Evolutionary conservation across 1,139 yeast genomes (phyloP).

Genomic region (Debaryomycetaceae sp.): DNA sequence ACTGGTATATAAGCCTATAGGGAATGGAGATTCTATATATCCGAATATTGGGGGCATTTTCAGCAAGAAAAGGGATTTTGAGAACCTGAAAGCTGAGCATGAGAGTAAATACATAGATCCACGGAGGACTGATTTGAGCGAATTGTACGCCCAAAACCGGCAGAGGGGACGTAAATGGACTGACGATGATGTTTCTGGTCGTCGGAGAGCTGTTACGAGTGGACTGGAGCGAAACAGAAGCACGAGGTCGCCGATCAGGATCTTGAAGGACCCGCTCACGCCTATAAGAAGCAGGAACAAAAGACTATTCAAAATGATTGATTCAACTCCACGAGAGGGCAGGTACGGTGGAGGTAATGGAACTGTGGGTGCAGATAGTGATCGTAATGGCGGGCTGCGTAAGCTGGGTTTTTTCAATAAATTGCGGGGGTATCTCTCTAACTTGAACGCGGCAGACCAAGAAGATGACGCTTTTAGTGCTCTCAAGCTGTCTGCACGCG

Average conservation of each 20-base stretch:
- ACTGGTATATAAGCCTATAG: not conserved
- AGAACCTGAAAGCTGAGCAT: not conserved
- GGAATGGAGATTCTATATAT: not conserved
- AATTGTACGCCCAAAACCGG: not conserved
- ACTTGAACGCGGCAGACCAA: conserved; percentile 9
- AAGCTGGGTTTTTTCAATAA: conserved; percentile 12
- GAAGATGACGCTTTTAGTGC: conserved; percentile 8
- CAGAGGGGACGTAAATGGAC: not conserved
- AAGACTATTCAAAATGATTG: conserved; percentile 12
- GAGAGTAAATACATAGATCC: not conserved
- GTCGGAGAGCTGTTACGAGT: not conserved
- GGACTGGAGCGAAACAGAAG: not conserved
- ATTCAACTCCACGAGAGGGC: conserved; percentile 4
- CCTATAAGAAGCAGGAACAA: conserved; percentile 9
- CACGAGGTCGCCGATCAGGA: conserved; percentile 12
- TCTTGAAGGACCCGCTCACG: conserved; percentile 7
- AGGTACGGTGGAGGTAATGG: conserved; percentile 1
- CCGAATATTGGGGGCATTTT: not conserved
- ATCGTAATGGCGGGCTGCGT: not conserved
- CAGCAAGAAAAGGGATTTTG: not conserved
- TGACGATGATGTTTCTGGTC: no score
- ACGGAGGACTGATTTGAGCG: not conserved
- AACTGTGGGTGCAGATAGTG: not conserved
- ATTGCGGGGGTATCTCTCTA: conserved; percentile 11
- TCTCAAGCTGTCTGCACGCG: conserved; percentile 13